Base-by-base conservation (phyloP, 2,329 filamentous ascomycete species). In the Reticulascus tulasneorum region DNA sequence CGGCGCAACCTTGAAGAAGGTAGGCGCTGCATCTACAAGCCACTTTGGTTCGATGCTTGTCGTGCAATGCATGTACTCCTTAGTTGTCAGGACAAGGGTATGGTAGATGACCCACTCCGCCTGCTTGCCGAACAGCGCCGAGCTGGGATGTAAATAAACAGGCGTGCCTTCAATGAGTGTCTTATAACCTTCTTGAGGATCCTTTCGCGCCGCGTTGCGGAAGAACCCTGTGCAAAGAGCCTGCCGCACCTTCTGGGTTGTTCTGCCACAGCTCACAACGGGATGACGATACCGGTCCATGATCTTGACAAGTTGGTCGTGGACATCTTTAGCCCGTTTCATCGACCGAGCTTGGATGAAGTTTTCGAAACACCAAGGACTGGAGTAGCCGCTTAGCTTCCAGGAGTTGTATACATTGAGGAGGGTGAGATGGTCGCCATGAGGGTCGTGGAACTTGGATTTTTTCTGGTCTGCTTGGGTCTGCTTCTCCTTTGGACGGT, bases 341-440 rank as follows among this genome's bases (percentile, higher is more conserved):
- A 98, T 95, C 22, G 82, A 82, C 3, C 90, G 79, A 5, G 88
- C 89, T 57, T 97, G 90, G 57, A 98, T 93, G 59, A 94, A 98
- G 62, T 98, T 96, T 55, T 98, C 94, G 49, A 88, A 91, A 57
- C 93, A 97, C 93, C 93, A 98, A 0, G 90, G 82, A 38, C 81
- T 86, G 32, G 81, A 85, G 63, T 79, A 94, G 7, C 83, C 82
- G 45, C 80, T 84, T 28, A 82, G 75, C 59, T 95, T 95, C 93
- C 93, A 98, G n/a, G 78, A 82, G 54, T 96, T 95, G 68, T 94
- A 98, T 1, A 98, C 90, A 51, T 98, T 98, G 27, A 98, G 77
- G 0, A 97, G 73, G 0, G 93, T 98, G 10, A 98, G 72, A 54
- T 98, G 93, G 55, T 98, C 93, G 34, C 93, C 93, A 38, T 88